Base-by-base conservation (phyloP, 345 rosid genomes). In the Alliaria petiolata region DNA sequence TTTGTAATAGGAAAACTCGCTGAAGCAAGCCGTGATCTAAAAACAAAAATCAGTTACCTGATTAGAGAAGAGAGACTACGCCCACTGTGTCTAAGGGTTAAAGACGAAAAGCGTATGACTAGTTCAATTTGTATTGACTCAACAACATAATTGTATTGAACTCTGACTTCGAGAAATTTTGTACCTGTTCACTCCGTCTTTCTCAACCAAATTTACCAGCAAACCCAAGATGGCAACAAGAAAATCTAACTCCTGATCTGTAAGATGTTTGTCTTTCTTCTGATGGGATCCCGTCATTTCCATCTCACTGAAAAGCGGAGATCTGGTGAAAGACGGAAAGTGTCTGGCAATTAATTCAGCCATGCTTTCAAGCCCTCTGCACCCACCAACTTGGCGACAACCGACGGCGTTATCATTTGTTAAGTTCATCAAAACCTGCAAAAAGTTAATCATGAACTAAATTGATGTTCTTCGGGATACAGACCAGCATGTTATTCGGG, bases 191-290 rank as follows among this genome's bases (percentile, higher is more conserved):
- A 67, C 68, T 62, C 85, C 97, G 75, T 92, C 92, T 84, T 92
- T 95, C 90, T 92, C 99, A 5, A 95, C 96, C 83, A 95, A 80
- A 81, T 95, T 95, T 79, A 95, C 96, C 25, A 95, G 93, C 75
- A 95, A 79, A 39, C 99, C 99, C 78, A 95, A 75, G 78, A 95
- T 90, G 52, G 98, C 97, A 78, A 95, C 99, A 76, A 95, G 97
- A 79, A 95, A 87, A 83, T 95, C 99, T 69, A 90, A 76, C 83
- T 95, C 98, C 76, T 90, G 98, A 74, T 95, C 99, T 45, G 86
- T 82, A 49, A 92, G 88, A 69, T 84, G 90, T 72, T 50, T 76
- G 59, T 84, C 90, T 28, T 79, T 85, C 74, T 79, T 85, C 71
- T 70, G 81, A 65, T 58, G 60, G 35, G 74, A 67, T 62, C 68